phyloP scores from a whole-genome alignment of 345 rosid genomes.

The Schrenkiella parvula region DNA sequence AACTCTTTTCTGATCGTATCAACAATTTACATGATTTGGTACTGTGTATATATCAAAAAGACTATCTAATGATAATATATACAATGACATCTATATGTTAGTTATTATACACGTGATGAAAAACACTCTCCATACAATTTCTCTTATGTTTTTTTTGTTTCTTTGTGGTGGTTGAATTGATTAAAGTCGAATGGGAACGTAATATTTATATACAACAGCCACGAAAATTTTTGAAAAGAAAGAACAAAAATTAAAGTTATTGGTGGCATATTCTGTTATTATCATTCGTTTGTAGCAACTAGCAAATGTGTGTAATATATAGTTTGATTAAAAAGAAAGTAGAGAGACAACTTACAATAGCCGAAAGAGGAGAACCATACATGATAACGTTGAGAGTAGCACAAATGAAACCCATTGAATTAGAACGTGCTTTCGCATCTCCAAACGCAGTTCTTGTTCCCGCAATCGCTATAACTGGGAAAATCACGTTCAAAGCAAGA shows the following conservation, averaged over 20 bases:
- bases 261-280: not conserved
- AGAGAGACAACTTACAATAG: constrained; percentile 49
- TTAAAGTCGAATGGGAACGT: not conserved
- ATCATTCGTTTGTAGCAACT: not conserved
- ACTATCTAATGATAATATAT: not conserved
- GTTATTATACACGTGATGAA: not conserved
- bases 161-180: not conserved
- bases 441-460: constrained; percentile 41
- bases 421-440: constrained; percentile 47
- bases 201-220: not conserved
- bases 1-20: constrained; percentile 59
- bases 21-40: not conserved
- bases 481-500: constrained; percentile 45
- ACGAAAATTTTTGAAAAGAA: not conserved
- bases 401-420: constrained; percentile 54
- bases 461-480: constrained; percentile 42
- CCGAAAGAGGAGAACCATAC: constrained; percentile 85
- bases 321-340: not conserved
- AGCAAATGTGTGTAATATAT: not conserved
- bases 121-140: constrained; percentile 4
- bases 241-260: not conserved
- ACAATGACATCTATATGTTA: not conserved
- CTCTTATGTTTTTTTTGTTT: not conserved
- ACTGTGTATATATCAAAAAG: not conserved
- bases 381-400: constrained; percentile 61